These are phyloP conservation scores for Periconia sp. DNA, from an alignment of 2,329 filamentous ascomycete species.

Conservation along the genomic window DNA sequence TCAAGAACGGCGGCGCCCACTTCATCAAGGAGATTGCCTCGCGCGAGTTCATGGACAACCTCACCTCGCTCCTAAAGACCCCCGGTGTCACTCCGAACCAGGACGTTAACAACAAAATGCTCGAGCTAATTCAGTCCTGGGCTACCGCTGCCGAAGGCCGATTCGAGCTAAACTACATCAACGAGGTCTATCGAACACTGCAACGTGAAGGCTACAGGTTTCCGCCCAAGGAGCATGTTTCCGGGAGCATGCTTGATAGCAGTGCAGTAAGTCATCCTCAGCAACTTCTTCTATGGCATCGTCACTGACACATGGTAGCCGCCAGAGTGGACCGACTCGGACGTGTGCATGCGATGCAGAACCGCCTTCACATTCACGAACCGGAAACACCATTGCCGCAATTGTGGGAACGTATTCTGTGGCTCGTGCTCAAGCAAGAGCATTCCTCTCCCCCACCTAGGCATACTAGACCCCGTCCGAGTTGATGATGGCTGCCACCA, in stretches of 20 bases:
- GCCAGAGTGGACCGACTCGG: slow-evolving; percentile 95
- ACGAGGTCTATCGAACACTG: slow-evolving; percentile 80
- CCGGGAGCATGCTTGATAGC: slow-evolving; percentile 98
- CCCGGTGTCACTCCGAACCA: slow-evolving; percentile 73
- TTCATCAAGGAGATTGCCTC: slow-evolving; percentile 95
- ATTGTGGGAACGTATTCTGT: slow-evolving; percentile 97
- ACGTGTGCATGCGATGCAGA: slow-evolving; percentile 97
- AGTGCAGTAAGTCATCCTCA: slow-evolving; percentile 69
- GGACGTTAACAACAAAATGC: slow-evolving; percentile 85
- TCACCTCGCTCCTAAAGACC: slow-evolving; percentile 85
- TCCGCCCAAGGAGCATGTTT: slow-evolving; percentile 79
- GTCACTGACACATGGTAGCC: slow-evolving; percentile 57
- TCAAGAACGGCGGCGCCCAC: slow-evolving; percentile 96
- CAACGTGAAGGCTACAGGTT: slow-evolving; percentile 87
- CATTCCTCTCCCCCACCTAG: slow-evolving; percentile 85
- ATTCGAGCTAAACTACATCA: slow-evolving; percentile 80
- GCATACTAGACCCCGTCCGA: slow-evolving; percentile 85
- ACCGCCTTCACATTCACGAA: slow-evolving; percentile 97
- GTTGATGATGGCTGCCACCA: slow-evolving; percentile 96
- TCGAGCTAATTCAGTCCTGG: slow-evolving; percentile 94
- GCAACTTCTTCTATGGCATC: not conserved
- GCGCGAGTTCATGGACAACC: slow-evolving; percentile 96
- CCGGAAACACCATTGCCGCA: slow-evolving; percentile 96
- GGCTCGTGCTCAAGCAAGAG: slow-evolving; percentile 90
- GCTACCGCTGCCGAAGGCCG: slow-evolving; percentile 85